Evolutionary conservation across 192 early-diverging fungal species (phyloP).

Genomic region (Paraglomus brasilianum): DNA sequence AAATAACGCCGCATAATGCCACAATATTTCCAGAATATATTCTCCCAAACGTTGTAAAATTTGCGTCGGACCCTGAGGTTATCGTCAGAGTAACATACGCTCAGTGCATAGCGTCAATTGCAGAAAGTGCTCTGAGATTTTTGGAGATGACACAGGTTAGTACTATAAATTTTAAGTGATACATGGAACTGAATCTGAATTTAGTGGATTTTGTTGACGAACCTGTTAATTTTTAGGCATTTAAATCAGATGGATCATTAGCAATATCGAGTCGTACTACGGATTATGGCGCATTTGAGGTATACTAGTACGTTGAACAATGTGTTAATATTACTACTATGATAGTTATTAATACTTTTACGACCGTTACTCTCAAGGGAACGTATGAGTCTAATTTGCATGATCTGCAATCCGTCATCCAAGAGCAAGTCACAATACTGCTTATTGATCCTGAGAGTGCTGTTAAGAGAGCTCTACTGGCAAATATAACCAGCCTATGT

Average conservation of each 20-base stretch:
- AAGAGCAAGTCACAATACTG: constrained; percentile 77
- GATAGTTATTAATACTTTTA: not conserved
- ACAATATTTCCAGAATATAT: constrained; percentile 92
- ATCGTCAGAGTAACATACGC: constrained; percentile 84
- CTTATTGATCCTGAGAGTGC: constrained; percentile 77
- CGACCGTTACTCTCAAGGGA: constrained; percentile 39
- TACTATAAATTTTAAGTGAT: not conserved
- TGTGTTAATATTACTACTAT: not conserved
- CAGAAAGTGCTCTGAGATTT: constrained; percentile 75
- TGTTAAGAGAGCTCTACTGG: constrained; percentile 83
- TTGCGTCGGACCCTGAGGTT: constrained; percentile 70
- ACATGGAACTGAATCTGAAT: too few relatives aligned
- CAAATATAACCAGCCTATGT: constrained; percentile 77
- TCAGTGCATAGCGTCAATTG: constrained; percentile 72
- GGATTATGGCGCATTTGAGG: constrained; percentile 41
- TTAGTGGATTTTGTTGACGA: too few relatives aligned
- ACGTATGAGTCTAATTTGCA: constrained; percentile 71
- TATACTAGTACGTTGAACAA: constrained; percentile 9
- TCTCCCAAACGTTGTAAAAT: constrained; percentile 68
- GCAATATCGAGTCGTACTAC: constrained; percentile 42
- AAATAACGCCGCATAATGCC: constrained; percentile 76
- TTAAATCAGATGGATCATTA: constrained; percentile 50
- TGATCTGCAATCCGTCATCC: constrained; percentile 77
- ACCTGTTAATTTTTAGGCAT: constrained; percentile 30
- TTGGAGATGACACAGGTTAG: constrained; percentile 71